Evolutionary conservation across 2,329 filamentous ascomycete species (phyloP).

Genomic region (Aspergillus hiratsukae): DNA sequence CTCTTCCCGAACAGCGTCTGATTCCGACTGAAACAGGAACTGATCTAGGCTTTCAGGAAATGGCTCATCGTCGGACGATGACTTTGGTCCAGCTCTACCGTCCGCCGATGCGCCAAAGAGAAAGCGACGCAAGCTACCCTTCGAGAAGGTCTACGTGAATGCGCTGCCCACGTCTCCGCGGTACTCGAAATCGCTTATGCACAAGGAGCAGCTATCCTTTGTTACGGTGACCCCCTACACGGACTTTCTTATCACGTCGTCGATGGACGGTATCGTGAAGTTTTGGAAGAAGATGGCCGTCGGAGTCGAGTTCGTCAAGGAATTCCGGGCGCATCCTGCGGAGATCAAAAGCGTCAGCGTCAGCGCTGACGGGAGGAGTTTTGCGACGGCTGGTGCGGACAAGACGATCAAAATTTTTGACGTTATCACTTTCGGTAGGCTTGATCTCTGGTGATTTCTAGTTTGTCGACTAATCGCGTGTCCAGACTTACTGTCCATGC

Average conservation of each 20-base stretch:
- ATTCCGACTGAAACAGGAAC: slow-evolving; percentile 6
- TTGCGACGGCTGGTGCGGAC: slow-evolving; percentile 72
- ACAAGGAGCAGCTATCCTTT: slow-evolving; percentile 89
- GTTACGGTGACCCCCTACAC: slow-evolving; percentile 83
- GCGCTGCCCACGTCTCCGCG: slow-evolving; percentile 75
- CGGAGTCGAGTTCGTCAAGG: slow-evolving; percentile 95
- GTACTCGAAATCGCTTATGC: slow-evolving; percentile 97
- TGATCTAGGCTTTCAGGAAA: slow-evolving; percentile 18
- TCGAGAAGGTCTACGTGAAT: slow-evolving; percentile 91
- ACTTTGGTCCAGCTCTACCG: slow-evolving; percentile 88
- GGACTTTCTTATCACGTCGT: slow-evolving; percentile 93
- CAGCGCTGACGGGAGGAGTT: slow-evolving; percentile 87
- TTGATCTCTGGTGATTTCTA: too few relatives aligned
- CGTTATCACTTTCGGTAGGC: slow-evolving; percentile 68
- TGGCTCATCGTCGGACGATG: slow-evolving; percentile 70
- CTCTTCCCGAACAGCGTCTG: background rate
- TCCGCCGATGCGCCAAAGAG: slow-evolving; percentile 76
- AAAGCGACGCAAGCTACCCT: slow-evolving; percentile 83
- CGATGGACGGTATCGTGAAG: slow-evolving; percentile 92
- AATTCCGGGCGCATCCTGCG: slow-evolving; percentile 85
- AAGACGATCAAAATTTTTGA: slow-evolving; percentile 54
- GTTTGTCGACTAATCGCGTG: slow-evolving; percentile 9
- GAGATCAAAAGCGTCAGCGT: slow-evolving; percentile 80
- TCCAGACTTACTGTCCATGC: slow-evolving; percentile 71
- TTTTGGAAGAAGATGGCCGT: slow-evolving; percentile 97